Base-by-base conservation (phyloP, 495 filamentous ascomycete species). In the Lentithecium fluviatile region DNA sequence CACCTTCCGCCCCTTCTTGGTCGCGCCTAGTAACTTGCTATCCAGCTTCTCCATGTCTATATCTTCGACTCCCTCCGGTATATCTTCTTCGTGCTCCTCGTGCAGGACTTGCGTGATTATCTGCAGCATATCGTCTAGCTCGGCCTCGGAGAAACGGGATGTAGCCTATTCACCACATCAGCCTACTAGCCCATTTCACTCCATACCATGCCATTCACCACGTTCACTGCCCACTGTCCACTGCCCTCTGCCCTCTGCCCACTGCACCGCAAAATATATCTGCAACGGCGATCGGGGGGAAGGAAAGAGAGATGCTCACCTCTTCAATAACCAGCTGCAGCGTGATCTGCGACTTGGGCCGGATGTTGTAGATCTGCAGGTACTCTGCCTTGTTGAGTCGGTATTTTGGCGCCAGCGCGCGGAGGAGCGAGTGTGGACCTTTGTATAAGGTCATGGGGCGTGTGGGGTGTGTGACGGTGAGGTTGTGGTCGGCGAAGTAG, bases 291-390 rank as follows among this genome's bases (percentile, higher is more conserved):
- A 40, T 36, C 12, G 2, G 20, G 19, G 32, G 40, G 13, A 23
- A 42, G 20, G 38, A 24, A 34, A 26, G 42, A 25, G 48, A 23
- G 37, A 20, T 17, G 47, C 38, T 23, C 43, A 64, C 65, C 47
- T 68, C 65, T 25, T 68, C 60, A 40, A 68, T 52, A 17, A 68
- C 47, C 19, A 64, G 19, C 26, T 60, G 45, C 19, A 68, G 38
- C 52, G 36, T 26, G 6, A 60, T 36, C 23, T 29, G 1, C 0
- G 20, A 60, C 24, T 11, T 48, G 6, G 65, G 65, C 8, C 56
- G 19, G 25, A 68, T 23, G 56, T 68, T 68, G 40, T 54, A 60
- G 7, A 68, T 50, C 57, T 60, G 56, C 20, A 68, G n/a, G 25
- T 57, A 68, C 56, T 68, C 65, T 4, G 52, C 52, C 24, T 61